Percentiles rank a stretch among this genome's conserved stretches.
phyloP scores from a whole-genome alignment of 768 basidiomycete species.

The Tylopilus cervinicoccineus region DNA sequence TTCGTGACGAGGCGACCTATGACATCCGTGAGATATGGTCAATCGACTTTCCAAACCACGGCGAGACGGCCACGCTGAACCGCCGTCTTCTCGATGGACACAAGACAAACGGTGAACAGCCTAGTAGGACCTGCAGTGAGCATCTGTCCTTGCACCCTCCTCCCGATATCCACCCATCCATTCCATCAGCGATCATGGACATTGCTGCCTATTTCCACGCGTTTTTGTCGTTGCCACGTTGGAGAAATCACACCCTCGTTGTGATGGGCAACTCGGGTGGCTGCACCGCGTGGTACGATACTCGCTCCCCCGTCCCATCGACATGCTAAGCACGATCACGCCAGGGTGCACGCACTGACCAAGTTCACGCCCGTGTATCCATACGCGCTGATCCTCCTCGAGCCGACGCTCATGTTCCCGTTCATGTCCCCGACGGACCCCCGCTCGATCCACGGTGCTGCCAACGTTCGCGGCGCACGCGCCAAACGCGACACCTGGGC shows the following conservation, averaged over 20 bases:
- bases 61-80: conserved; percentile 32
- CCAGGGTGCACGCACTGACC: conserved; percentile 20
- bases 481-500: conserved; percentile 27
- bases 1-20: conserved; percentile 9
- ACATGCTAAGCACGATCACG: neutral
- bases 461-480: conserved; percentile 28
- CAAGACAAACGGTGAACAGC: conserved; percentile 11
- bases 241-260: conserved; percentile 21
- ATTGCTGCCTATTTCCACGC: conserved; percentile 20
- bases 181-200: conserved; percentile 21
- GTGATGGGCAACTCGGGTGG: conserved; percentile 29
- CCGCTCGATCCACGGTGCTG: conserved; percentile 26
- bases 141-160: neutral
- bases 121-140: conserved; percentile 22
- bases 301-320: neutral
- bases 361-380: conserved; percentile 11
- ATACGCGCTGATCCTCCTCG: conserved; percentile 23
- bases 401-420: conserved; percentile 33
- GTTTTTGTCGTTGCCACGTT: conserved; percentile 23
- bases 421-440: conserved; percentile 23
- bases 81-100: conserved; percentile 23
- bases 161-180: neutral
- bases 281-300: conserved; percentile 24
- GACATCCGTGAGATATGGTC: conserved; percentile 32
- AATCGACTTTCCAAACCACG: conserved; percentile 35